These are phyloP conservation scores for Phytopythium chamaehyphon DNA, from an alignment of 352 stramenopile species.

Conservation along the genomic window DNA sequence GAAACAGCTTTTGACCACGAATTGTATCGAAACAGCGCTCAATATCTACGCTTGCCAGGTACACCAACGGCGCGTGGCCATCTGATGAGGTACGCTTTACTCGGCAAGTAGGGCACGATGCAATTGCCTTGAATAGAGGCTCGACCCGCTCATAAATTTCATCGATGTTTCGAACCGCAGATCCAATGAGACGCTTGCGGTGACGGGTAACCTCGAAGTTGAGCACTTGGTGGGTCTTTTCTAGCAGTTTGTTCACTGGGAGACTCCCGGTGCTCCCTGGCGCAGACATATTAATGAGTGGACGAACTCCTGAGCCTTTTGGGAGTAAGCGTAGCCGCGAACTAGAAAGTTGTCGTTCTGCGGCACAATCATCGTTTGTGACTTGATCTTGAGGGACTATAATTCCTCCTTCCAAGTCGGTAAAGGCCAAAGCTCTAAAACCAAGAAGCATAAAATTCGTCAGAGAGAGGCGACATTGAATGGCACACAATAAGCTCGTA, in stretches of 20 bases:
- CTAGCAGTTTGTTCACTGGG: conserved; percentile 60
- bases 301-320: conserved; percentile 60
- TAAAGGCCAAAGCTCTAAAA: conserved; percentile 24
- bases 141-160: conserved; percentile 58
- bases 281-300: conserved; percentile 73
- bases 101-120: conserved; percentile 28
- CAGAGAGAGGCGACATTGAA: not conserved
- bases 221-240: conserved; percentile 54
- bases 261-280: conserved; percentile 17
- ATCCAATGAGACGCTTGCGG: conserved; percentile 38
- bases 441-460: not conserved
- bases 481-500: conserved; percentile 18
- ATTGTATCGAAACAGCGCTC: conserved; percentile 84
- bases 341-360: conserved; percentile 29
- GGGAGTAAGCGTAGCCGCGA: conserved; percentile 62
- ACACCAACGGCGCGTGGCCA: conserved; percentile 17
- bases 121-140: conserved; percentile 32
- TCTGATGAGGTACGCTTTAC: conserved; percentile 4
- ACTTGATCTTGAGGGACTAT: conserved; percentile 15
- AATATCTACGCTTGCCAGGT: conserved; percentile 71
- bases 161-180: conserved; percentile 60
- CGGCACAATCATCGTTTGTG: conserved; percentile 5
- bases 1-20: conserved; percentile 52
- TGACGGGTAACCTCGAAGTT: conserved; percentile 61
- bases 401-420: conserved; percentile 43